phyloP scores from a whole-genome alignment of 148 eudicot species.

The Heliamphora exappendiculata region DNA sequence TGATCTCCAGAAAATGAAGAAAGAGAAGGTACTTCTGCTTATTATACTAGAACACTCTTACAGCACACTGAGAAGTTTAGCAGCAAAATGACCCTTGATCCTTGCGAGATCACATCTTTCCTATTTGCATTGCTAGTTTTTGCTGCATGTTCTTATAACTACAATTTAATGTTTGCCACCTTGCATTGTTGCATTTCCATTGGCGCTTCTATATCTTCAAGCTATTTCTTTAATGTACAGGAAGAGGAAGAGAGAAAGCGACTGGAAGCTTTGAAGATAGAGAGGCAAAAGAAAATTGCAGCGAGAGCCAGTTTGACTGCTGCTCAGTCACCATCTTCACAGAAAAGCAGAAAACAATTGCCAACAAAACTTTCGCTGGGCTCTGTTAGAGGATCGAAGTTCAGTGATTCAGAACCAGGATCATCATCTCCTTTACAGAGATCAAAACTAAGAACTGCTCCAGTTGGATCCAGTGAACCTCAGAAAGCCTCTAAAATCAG shows the following conservation, averaged over 20 bases:
- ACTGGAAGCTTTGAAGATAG: conserved; percentile 68
- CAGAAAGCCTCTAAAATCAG: conserved; percentile 45
- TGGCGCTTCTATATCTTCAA: conserved; percentile 6
- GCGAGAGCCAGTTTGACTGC: conserved; percentile 50
- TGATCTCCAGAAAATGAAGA: conserved; percentile 85
- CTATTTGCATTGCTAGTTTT: not conserved
- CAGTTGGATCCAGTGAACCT: conserved; percentile 42
- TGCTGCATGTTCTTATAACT: not conserved
- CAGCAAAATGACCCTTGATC: not conserved
- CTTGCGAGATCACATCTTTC: conserved; percentile 4
- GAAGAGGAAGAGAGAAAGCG: conserved; percentile 77
- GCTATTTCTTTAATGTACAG: conserved; percentile 30
- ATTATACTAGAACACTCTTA: not conserved
- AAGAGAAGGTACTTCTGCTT: conserved; percentile 61
- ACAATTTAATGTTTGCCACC: not conserved
- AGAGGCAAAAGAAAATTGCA: conserved; percentile 95
- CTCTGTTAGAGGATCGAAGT: conserved; percentile 72
- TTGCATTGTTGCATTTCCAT: not conserved
- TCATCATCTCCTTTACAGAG: conserved; percentile 90
- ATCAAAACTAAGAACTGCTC: conserved; percentile 56
- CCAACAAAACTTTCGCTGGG: conserved; percentile 58
- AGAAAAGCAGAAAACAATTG: conserved; percentile 41
- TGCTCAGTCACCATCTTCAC: conserved; percentile 43
- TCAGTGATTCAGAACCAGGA: conserved; percentile 86
- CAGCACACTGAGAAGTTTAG: not conserved